A percentile compares a stretch with the other conserved stretches of the same genome.
Evolutionary conservation across 1,139 yeast genomes (phyloP).

Genomic region (Hansenula sp.): DNA sequence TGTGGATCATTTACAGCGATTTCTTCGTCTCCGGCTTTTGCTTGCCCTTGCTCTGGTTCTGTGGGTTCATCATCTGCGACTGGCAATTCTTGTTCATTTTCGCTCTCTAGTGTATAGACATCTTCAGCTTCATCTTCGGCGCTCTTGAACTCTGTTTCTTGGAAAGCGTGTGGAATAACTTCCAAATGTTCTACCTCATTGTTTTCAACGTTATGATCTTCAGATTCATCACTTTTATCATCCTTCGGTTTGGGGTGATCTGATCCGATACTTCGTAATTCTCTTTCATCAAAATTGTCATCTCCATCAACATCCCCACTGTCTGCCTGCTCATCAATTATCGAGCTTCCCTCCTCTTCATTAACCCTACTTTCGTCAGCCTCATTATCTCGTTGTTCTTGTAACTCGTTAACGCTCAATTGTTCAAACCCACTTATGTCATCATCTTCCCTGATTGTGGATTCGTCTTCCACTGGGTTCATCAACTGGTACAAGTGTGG

Average conservation of each 20-base stretch:
- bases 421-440: constrained; percentile 4
- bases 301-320: constrained; percentile 1
- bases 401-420: constrained; percentile 1
- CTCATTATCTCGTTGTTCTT: background rate
- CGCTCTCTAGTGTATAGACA: constrained; percentile 2
- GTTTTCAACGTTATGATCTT: too few species aligned
- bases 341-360: background rate
- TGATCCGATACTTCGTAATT: too few species aligned
- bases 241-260: too few species aligned
- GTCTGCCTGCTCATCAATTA: background rate
- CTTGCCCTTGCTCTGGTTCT: too few species aligned
- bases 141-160: too few species aligned
- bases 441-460: background rate
- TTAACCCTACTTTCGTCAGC: background rate
- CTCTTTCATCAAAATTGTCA: too few species aligned
- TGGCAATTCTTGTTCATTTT: constrained; percentile 3
- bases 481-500: constrained; percentile 24
- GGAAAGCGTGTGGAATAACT: too few species aligned
- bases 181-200: too few species aligned
- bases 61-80: background rate
- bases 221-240: too few species aligned
- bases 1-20: too few species aligned
- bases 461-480: constrained; percentile 5
- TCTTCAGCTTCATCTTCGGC: too few species aligned
- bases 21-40: background rate